Evolutionary conservation across 768 basidiomycete species (phyloP).

Genomic region (Boletus sp.): DNA sequence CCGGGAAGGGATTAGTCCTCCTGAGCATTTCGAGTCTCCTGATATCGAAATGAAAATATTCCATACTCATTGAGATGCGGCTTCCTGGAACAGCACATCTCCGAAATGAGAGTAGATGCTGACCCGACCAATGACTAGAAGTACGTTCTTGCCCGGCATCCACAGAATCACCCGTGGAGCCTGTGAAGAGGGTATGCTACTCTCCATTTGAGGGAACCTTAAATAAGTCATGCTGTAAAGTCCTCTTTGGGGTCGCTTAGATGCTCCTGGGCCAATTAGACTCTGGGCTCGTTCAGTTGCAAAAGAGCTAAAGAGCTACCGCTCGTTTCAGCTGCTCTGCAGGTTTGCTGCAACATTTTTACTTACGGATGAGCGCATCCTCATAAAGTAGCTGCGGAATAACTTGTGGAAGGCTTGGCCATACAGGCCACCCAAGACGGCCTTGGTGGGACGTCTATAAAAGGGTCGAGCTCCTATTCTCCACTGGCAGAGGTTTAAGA

Average conservation of each 20-base stretch:
- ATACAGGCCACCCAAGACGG: neutral
- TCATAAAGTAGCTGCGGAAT: too few species aligned
- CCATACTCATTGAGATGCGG: neutral
- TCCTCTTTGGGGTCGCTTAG: too few species aligned
- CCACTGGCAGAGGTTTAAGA: neutral
- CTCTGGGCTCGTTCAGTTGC: too few species aligned
- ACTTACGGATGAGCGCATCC: constrained; percentile 6
- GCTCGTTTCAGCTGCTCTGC: too few species aligned
- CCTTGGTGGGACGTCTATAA: neutral
- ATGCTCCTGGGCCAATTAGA: too few species aligned
- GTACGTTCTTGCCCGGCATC: neutral
- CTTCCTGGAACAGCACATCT: neutral
- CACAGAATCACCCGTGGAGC: neutral
- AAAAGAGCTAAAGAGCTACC: too few species aligned
- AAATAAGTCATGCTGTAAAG: too few species aligned
- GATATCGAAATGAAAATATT: neutral
- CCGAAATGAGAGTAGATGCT: neutral
- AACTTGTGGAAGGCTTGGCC: too few species aligned
- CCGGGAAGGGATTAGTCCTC: neutral
- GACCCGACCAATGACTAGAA: constrained; percentile 2
- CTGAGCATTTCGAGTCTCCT: neutral
- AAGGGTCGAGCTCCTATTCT: neutral
- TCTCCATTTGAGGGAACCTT: neutral
- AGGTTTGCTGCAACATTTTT: neutral
- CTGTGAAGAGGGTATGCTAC: neutral